Evolutionary conservation across 2,329 filamentous ascomycete genomes (phyloP).

Genomic region (Paraconiothyrium brasiliense): DNA sequence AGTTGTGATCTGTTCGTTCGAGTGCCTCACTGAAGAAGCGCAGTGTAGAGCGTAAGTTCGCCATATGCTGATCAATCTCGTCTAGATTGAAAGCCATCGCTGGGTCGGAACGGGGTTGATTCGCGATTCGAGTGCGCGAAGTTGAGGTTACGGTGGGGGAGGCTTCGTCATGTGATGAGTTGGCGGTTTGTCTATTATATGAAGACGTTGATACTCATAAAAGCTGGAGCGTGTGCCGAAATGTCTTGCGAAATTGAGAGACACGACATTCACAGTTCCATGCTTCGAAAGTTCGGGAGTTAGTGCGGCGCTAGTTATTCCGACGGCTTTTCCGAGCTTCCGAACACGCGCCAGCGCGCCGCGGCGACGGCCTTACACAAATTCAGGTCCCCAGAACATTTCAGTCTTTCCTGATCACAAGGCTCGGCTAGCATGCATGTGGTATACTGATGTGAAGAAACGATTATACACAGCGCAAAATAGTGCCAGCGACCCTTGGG

Average conservation of each 20-base stretch:
- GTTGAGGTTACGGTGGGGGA: constrained; percentile 11
- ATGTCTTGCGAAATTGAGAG: neutral
- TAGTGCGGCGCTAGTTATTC: neutral
- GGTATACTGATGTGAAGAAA: too few species aligned
- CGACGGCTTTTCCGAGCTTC: constrained; percentile 5
- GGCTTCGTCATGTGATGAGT: neutral
- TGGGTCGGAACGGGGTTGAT: neutral
- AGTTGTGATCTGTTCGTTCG: constrained; percentile 46
- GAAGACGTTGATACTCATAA: too few species aligned
- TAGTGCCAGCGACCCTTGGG: too few species aligned
- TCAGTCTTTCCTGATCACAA: too few species aligned
- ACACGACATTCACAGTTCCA: neutral
- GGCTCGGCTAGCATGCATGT: too few species aligned
- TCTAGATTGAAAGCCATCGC: constrained; percentile 22
- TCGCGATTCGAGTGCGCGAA: constrained; percentile 22
- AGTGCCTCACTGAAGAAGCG: constrained; percentile 42
- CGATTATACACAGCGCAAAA: too few species aligned
- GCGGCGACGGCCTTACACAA: neutral
- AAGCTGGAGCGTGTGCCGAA: neutral
- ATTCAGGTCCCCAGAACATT: neutral
- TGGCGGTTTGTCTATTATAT: neutral
- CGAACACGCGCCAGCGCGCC: neutral
- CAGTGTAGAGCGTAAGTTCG: constrained; percentile 40
- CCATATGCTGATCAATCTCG: constrained; percentile 46
- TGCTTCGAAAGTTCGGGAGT: neutral